phyloP scores from a whole-genome alignment of 2,329 filamentous ascomycete species.

The Pseudomassariella vexata region DNA sequence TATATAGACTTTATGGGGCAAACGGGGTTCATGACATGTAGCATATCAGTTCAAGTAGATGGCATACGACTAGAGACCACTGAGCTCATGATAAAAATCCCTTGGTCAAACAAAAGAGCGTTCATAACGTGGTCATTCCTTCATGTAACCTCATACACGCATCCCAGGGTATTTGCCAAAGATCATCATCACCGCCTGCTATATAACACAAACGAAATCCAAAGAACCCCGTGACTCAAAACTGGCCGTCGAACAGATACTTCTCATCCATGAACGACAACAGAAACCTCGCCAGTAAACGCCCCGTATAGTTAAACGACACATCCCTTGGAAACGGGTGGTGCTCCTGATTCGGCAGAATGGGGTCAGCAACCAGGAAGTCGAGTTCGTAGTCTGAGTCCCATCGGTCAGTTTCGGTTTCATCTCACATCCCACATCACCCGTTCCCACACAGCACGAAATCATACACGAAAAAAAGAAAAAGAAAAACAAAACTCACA shows the following conservation, averaged over 20 bases:
- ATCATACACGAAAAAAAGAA: not conserved
- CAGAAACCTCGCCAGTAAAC: slow-evolving; percentile 47
- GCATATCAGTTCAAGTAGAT: no score
- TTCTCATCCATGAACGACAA: slow-evolving; percentile 48
- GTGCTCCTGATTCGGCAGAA: slow-evolving; percentile 37
- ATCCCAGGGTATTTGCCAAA: no score
- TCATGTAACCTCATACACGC: no score
- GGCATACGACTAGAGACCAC: no score
- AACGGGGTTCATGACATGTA: no score
- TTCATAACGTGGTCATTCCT: no score
- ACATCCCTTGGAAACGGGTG: slow-evolving; percentile 43
- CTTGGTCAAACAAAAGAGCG: no score
- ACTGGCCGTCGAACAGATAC: slow-evolving; percentile 36
- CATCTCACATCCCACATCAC: no score
- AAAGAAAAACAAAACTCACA: slow-evolving; percentile 31
- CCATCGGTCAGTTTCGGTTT: not conserved
- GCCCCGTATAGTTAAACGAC: slow-evolving; percentile 45
- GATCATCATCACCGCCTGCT: not conserved
- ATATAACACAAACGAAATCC: not conserved
- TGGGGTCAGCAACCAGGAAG: slow-evolving; percentile 39
- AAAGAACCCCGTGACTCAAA: slow-evolving; percentile 12
- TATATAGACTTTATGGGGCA: no score
- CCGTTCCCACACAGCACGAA: no score
- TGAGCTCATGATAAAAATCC: no score
- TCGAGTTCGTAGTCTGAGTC: slow-evolving; percentile 31